Percentiles rank a stretch among this genome's conserved stretches.
Evolutionary conservation across 2,329 filamentous ascomycete genomes (phyloP).

Genomic region (Exophiala lecanii-corni): DNA sequence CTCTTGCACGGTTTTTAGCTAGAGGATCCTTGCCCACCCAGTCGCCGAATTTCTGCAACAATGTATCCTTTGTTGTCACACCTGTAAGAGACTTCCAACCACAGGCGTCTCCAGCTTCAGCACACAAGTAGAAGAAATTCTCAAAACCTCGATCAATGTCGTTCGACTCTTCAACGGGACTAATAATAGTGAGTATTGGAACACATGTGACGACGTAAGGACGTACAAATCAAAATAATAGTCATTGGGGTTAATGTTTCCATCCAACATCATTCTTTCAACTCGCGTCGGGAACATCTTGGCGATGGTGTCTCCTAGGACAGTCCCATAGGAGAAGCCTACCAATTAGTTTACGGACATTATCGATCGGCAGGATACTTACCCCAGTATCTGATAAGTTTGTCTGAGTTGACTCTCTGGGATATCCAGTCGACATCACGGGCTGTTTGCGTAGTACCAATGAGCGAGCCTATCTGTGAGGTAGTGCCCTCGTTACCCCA

Average conservation of each 20-base stretch:
- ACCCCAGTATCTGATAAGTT: conserved; percentile 26
- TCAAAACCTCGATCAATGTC: conserved; percentile 43
- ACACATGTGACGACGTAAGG: too few relatives aligned
- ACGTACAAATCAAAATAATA: conserved; percentile 13
- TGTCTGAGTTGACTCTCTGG: background rate
- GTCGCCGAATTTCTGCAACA: conserved; percentile 41
- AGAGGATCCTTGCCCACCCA: conserved; percentile 35
- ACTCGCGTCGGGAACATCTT: conserved; percentile 38
- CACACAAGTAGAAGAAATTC: conserved; percentile 49
- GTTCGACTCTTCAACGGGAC: background rate
- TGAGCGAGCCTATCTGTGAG: conserved; percentile 19
- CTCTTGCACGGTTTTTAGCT: background rate
- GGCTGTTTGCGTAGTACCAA: conserved; percentile 43
- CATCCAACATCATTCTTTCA: conserved; percentile 36
- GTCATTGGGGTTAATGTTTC: conserved; percentile 14
- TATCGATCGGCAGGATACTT: too few relatives aligned
- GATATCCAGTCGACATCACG: conserved; percentile 34
- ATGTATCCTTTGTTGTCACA: conserved; percentile 29
- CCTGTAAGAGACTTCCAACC: background rate
- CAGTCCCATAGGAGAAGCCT: conserved; percentile 31
- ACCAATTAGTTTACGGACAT: too few relatives aligned
- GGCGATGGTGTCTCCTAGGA: conserved; percentile 33
- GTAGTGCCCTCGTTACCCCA: background rate
- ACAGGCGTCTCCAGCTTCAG: conserved; percentile 10
- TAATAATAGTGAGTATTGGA: too few relatives aligned